These are phyloP conservation scores for Arctostaphylos glauca DNA, from an alignment of 148 eudicot genomes.

Conservation along the genomic window DNA sequence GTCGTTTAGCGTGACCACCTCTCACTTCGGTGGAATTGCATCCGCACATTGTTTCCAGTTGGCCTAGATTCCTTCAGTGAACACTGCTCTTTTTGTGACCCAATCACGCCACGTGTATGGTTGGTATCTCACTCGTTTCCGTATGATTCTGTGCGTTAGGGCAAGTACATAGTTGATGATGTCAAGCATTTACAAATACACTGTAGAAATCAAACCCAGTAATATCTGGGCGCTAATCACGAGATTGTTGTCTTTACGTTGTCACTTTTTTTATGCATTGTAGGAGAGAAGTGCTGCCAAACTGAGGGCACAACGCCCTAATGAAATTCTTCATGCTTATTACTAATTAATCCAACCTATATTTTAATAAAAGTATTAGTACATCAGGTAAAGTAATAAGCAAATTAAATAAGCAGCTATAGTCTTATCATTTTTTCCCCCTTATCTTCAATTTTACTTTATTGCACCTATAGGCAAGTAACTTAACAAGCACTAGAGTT, in stretches of 20 bases:
- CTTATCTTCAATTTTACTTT: too few relatives aligned
- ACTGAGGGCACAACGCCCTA: too few relatives aligned
- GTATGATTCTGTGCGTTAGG: neutral
- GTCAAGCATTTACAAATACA: too few relatives aligned
- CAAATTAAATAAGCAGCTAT: too few relatives aligned
- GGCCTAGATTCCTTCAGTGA: neutral
- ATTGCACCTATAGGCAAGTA: too few relatives aligned
- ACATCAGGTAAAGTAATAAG: too few relatives aligned
- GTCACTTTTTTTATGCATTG: neutral
- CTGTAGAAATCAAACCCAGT: neutral
- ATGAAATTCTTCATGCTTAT: too few relatives aligned
- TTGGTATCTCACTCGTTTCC: neutral
- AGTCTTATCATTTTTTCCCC: too few relatives aligned
- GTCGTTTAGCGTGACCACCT: constrained; percentile 12
- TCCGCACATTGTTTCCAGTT: neutral
- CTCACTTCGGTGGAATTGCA: constrained; percentile 8
- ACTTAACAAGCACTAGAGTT: too few relatives aligned
- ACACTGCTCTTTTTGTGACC: neutral
- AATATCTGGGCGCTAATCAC: neutral
- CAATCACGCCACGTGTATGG: constrained; percentile 13
- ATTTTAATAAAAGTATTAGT: neutral
- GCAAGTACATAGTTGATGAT: too few relatives aligned
- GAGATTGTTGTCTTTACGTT: neutral
- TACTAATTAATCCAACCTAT: neutral
- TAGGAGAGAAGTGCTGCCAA: neutral